Evolutionary conservation across 345 rosid species (phyloP).

Genomic region (Balakata baccata): DNA sequence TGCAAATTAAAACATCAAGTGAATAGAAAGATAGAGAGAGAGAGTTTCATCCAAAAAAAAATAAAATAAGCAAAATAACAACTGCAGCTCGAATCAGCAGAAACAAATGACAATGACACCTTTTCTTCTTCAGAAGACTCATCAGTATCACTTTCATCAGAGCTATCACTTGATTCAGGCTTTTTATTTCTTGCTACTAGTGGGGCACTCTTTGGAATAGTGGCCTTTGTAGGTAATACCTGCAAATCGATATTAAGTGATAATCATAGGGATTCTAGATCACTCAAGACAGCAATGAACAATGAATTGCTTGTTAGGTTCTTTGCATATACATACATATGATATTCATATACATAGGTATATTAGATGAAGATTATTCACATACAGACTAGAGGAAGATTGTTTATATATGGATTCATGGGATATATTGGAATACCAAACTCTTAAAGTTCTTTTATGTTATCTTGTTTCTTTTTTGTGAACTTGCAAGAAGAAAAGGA

Average conservation of each 20-base stretch:
- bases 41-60: too few relatives aligned
- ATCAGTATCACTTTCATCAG: constrained; percentile 22
- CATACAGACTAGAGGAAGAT: too few relatives aligned
- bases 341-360: too few relatives aligned
- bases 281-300: not conserved
- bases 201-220: not conserved
- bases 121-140: not conserved
- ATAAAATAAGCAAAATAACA: not conserved
- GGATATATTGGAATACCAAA: too few relatives aligned
- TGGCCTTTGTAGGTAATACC: constrained; percentile 3
- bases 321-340: not conserved
- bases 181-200: not conserved
- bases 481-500: too few relatives aligned
- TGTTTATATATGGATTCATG: too few relatives aligned
- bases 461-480: too few relatives aligned
- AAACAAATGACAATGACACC: constrained; percentile 2
- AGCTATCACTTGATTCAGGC: not conserved
- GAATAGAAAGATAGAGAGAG: too few relatives aligned
- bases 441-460: too few relatives aligned
- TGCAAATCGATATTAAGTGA: not conserved
- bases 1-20: not conserved
- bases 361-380: too few relatives aligned
- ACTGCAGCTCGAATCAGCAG: not conserved
- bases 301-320: too few relatives aligned
- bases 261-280: not conserved